Base-by-base conservation (phyloP, 2,329 filamentous ascomycete genomes). In the Colletotrichum theobromicola region DNA sequence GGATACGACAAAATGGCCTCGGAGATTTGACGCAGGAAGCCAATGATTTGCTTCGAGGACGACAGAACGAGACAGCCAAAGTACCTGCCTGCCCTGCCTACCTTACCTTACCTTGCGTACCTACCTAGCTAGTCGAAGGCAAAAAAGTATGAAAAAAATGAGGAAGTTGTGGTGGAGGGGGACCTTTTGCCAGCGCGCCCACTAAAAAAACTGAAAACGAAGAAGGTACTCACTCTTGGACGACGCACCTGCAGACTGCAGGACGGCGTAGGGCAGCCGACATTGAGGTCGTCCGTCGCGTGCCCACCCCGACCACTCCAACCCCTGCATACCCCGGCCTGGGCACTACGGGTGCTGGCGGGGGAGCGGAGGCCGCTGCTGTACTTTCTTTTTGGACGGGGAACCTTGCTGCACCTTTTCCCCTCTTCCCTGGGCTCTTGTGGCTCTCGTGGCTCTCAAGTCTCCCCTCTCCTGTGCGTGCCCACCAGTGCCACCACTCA, bases 1-100 rank as follows among this genome's bases (percentile, higher is more conserved):
- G 55, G 55, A 15, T n/a, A 24, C 26, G 24, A 65, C 37, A 55
- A 46, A 58, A 37, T 67, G 34, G 37, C 58, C 24, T 72, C 72
- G 72, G 72, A 75, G 63, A 75, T 72, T 75, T 67, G 72, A 72
- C 57, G 63, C 46, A 58, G 46, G 67, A 67, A 62, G 62, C 72
- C 55, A 74, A 74, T 74, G 42, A 67, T 63, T 66, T 55, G 32
- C 68, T 12, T 74, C 13, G 42, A 67, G 28, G n/a, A 57, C 21
- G 66, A 64, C 16, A 16, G 15, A 46, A 64, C 35, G 24, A 46
- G 24, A 13, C n/a, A 50, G n/a, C 42, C 42, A n/a, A 50, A 50
- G 42, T 50, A 50, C 42, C 42, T 50, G 42, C n/a, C 42, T 50
- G 42, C 42, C 42, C 42, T 32, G 30, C 10, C 30, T 5, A n/a